Conservation (phyloP, 2,329 filamentous ascomycete genomes). For the Cercospora brassicicola region DNA sequence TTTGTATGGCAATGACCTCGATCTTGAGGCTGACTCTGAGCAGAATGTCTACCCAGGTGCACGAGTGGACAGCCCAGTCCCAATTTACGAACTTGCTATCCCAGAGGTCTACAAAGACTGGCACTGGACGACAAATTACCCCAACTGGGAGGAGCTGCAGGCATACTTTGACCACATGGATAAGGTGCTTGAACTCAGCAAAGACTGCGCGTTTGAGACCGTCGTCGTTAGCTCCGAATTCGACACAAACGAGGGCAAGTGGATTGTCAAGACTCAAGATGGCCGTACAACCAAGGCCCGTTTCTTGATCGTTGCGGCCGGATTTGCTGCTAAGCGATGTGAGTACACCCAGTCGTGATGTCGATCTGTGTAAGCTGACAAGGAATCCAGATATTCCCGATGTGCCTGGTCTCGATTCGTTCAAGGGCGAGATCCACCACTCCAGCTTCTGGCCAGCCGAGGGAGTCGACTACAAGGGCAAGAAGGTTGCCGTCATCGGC, state of each 20-base stretch:
- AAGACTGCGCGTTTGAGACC: constrained; percentile 59
- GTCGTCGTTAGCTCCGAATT: constrained; percentile 56
- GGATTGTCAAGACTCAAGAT: constrained; percentile 54
- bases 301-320: constrained; percentile 56
- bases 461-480: constrained; percentile 56
- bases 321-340: constrained; percentile 60
- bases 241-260: constrained; percentile 50
- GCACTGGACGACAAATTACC: constrained; percentile 51
- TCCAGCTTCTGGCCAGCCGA: constrained; percentile 44
- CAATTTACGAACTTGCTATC: constrained; percentile 39
- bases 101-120: constrained; percentile 55
- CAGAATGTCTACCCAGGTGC: constrained; percentile 43
- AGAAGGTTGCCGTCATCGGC: constrained; percentile 63
- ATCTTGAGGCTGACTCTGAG: neutral
- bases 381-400: constrained; percentile 56
- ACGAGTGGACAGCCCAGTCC: constrained; percentile 45
- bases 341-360: neutral
- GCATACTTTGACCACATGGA: constrained; percentile 62
- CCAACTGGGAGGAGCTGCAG: constrained; percentile 49
- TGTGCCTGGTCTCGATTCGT: constrained; percentile 60
- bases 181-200: constrained; percentile 56
- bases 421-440: constrained; percentile 57
- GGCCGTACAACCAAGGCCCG: constrained; percentile 53
- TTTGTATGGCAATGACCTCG: neutral
- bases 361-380: neutral